Evolutionary conservation across 805 yeast species (phyloP), one percentile per base, ranked within the genome.

Genomic region (Starmerella riodocensis): DNA sequence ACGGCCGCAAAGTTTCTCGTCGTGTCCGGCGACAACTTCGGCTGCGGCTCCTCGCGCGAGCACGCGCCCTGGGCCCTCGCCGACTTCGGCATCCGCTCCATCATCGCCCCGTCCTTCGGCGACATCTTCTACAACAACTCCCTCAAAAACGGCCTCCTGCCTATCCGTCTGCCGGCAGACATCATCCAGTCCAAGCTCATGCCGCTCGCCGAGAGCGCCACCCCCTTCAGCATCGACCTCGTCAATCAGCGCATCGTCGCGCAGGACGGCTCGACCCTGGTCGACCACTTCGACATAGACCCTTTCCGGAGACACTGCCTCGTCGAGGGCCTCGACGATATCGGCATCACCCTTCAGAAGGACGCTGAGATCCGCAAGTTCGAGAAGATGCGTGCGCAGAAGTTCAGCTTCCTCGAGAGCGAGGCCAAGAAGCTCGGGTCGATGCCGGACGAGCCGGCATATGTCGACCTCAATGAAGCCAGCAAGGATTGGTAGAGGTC

Each of bases 41-140:
- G 98, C 51, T 91, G 98, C 68, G 98, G 98, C 55, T 86, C 96
- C 29, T 86, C 96, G 2, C 83, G 98, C 72, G 98, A 91, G 63
- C 98, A 91, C 57, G 98, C 98, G 25, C 97, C 98, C 42, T 91
- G 98, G 98, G 97, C 98, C 2, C 71, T 91, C 51, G 86, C 85
- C 55, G 98, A 91, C 64, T 91, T 91, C 56, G 98, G 98, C 62
- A 85, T 91, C 62, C 78, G 81, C 62, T 78, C 88, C 48, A 81
- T 91, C 56, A 86, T 91, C 61, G 97, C 97, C 5, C 98, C 97
- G 42, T 85, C 96, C 0, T 91, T 88, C 53, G 98, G 97, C 61
- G 98, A 91, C 64, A 91, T 91, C 54, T 91, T 91, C 70, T 86
- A 83, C 74, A 91, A 82, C 68, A 91, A 91, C 69, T 86, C 96